Conservation (phyloP, 2,329 filamentous ascomycete species). For the Sarocladium strictum region DNA sequence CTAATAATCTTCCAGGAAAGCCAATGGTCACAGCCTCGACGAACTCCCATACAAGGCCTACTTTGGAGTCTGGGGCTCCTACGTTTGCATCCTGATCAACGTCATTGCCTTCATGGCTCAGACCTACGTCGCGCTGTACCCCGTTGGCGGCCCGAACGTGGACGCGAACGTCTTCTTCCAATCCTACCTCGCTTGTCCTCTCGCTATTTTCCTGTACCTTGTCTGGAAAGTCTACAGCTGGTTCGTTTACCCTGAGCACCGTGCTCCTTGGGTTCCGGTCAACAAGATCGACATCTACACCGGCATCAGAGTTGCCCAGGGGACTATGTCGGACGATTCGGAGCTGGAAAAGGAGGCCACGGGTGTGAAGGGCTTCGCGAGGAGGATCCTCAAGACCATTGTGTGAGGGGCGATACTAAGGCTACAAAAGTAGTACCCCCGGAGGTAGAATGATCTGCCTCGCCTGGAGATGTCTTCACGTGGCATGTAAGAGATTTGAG, state of each 20-base stretch:
- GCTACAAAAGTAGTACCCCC: no score
- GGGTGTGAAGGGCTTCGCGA: background rate
- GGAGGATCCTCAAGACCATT: background rate
- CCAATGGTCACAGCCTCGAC: slow-evolving; percentile 54
- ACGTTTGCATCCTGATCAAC: slow-evolving; percentile 53
- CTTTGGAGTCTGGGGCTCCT: slow-evolving; percentile 58
- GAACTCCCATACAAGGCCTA: slow-evolving; percentile 61
- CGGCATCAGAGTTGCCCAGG: background rate
- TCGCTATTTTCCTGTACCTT: slow-evolving; percentile 51
- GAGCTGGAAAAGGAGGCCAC: background rate
- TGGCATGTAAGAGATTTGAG: no score
- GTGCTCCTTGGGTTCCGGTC: background rate
- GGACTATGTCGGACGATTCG: background rate
- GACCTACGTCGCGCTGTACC: slow-evolving; percentile 31
- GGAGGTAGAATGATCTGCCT: no score
- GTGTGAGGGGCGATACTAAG: no score
- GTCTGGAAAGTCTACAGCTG: slow-evolving; percentile 9
- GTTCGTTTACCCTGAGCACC: background rate
- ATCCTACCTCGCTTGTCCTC: slow-evolving; percentile 47
- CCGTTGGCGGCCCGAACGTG: background rate
- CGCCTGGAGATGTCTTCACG: no score
- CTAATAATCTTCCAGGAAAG: slow-evolving; percentile 11
- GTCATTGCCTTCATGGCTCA: slow-evolving; percentile 49
- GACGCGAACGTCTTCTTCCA: slow-evolving; percentile 42
- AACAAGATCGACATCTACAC: background rate